A percentile compares a stretch with the other conserved stretches of the same genome.
Conservation (phyloP, 352 stramenopile species). For the Pythium phragmitis region DNA sequence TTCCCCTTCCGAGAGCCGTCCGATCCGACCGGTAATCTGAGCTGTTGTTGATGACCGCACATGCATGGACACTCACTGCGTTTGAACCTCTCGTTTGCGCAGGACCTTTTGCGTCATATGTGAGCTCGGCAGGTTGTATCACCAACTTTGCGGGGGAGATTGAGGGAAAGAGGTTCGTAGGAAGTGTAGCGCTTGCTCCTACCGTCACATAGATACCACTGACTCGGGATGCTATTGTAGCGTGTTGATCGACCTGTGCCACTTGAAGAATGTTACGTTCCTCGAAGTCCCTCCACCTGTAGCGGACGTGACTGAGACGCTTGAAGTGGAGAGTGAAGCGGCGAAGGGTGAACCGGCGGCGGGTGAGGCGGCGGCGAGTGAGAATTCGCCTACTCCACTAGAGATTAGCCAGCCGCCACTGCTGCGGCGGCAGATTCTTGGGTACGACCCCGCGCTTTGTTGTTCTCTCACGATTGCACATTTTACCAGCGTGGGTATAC, state of each 20-base stretch:
- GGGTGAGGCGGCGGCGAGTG: neutral
- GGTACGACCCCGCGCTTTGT: neutral
- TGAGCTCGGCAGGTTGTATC: constrained; percentile 35
- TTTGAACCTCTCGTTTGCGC: constrained; percentile 37
- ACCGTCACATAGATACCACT: neutral
- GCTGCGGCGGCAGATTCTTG: constrained; percentile 2
- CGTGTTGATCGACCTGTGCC: constrained; percentile 59
- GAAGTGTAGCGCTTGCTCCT: neutral
- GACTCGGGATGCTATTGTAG: constrained; percentile 21
- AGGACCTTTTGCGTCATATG: constrained; percentile 20
- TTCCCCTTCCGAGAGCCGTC: constrained; percentile 53
- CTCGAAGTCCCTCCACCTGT: constrained; percentile 14
- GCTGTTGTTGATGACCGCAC: neutral
- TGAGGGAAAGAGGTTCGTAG: constrained; percentile 40
- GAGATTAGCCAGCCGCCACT: neutral
- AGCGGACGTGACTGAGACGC: neutral
- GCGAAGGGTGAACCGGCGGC: neutral
- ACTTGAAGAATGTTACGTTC: constrained; percentile 62
- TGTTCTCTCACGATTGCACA: neutral
- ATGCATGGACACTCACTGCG: neutral
- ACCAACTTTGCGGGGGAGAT: constrained; percentile 43
- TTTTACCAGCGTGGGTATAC: neutral
- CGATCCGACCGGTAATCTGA: constrained; percentile 30
- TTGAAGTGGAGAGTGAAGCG: neutral
- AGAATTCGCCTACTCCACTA: neutral